Evolutionary conservation across 192 early-diverging fungal genomes (phyloP).

Genomic region (Podila epicladia): DNA sequence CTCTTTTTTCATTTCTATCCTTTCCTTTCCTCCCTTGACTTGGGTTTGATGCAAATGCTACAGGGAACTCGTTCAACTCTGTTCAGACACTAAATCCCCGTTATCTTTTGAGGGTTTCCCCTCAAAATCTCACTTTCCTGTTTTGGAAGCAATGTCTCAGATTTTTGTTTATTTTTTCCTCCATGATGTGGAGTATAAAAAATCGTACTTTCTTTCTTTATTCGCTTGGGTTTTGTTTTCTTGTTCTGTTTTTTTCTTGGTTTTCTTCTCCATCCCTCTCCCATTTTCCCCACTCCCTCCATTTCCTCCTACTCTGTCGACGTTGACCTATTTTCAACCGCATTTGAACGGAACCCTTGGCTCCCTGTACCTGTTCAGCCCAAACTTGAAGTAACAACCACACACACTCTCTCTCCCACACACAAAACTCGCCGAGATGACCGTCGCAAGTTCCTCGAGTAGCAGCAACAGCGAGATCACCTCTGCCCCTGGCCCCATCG

Average conservation of each 20-base stretch:
- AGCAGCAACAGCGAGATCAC: slow-evolving; percentile 19
- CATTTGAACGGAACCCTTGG: neutral
- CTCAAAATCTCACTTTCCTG: neutral
- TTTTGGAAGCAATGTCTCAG: neutral
- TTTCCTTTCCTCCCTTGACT: neutral
- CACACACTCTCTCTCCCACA: neutral
- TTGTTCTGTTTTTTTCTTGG: neutral
- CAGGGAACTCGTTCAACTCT: too few relatives aligned
- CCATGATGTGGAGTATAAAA: neutral
- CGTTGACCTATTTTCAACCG: neutral
- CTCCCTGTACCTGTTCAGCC: neutral
- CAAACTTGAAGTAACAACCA: neutral
- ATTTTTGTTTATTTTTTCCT: neutral
- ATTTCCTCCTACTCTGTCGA: neutral
- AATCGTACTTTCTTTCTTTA: neutral
- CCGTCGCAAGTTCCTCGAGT: neutral
- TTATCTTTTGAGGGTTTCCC: neutral
- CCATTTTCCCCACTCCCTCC: neutral
- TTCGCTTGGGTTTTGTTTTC: neutral
- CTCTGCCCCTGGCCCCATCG: slow-evolving; percentile 13
- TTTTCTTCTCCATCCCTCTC: neutral
- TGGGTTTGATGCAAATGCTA: too few relatives aligned
- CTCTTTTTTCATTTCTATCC: neutral
- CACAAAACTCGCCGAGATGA: neutral
- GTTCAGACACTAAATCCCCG: neutral